phyloP scores from a whole-genome alignment of 2,329 filamentous ascomycete species.

The Biscogniauxia mediterranea region DNA sequence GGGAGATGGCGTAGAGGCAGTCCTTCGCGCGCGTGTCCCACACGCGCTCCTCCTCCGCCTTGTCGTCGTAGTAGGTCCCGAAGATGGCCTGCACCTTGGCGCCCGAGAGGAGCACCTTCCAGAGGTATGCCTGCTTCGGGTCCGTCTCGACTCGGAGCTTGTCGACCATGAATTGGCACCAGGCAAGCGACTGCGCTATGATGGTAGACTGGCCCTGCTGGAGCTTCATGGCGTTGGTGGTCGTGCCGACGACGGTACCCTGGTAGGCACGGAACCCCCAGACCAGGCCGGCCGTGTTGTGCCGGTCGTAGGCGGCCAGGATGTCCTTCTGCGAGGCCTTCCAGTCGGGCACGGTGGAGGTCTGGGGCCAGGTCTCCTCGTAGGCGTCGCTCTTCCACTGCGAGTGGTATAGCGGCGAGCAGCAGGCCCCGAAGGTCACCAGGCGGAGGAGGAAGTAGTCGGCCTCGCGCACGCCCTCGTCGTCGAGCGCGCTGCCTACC shows the following conservation, averaged over 20 bases:
- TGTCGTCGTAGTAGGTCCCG: constrained; percentile 1
- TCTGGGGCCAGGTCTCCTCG: constrained; percentile 1
- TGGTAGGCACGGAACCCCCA: constrained; percentile 14
- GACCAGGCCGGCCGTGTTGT: constrained; percentile 11
- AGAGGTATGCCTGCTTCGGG: constrained; percentile 3
- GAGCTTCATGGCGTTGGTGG: constrained; percentile 4
- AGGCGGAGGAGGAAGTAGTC: constrained; percentile 18
- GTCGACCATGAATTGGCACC: constrained; percentile 9
- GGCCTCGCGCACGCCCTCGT: constrained; percentile 19
- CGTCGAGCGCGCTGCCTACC: constrained; percentile 10
- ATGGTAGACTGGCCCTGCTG: constrained; percentile 9
- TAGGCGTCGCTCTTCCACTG: constrained; percentile 7
- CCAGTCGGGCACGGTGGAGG: constrained; percentile 2
- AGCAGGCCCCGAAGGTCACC: constrained; percentile 10
- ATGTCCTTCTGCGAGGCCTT: not conserved
- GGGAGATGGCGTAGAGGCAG: constrained; percentile 9
- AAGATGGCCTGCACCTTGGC: constrained; percentile 16
- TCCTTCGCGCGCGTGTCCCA: constrained; percentile 13
- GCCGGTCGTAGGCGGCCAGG: constrained; percentile 9
- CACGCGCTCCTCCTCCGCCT: constrained; percentile 7
- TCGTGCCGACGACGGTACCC: not conserved
- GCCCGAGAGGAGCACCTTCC: constrained; percentile 14
- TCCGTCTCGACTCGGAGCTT: constrained; percentile 11
- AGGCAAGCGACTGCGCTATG: constrained; percentile 4
- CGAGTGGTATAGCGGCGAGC: constrained; percentile 12